These are phyloP conservation scores for Termitomyces sp. DNA, from an alignment of 768 basidiomycete species.

Conservation along the genomic window DNA sequence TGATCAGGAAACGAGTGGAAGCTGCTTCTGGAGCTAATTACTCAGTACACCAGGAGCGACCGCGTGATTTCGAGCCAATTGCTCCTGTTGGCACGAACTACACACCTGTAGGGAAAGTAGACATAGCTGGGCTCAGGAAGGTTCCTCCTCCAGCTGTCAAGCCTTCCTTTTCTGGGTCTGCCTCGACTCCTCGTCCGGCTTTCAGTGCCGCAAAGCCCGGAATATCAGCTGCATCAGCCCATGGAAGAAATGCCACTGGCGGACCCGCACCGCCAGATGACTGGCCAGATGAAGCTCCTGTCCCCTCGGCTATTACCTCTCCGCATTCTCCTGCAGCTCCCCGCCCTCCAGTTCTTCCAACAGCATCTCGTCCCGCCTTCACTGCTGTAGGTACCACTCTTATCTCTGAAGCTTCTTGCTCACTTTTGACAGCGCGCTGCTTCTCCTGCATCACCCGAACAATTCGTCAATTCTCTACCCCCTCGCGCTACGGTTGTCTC, in stretches of 20 bases:
- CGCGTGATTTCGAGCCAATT: slow-evolving; percentile 73
- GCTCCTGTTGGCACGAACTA: slow-evolving; percentile 76
- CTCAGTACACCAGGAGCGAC: slow-evolving; percentile 72
- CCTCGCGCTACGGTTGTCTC: slow-evolving; percentile 32
- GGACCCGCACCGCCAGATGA: slow-evolving; percentile 47
- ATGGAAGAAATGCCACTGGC: slow-evolving; percentile 30
- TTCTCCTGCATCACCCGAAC: slow-evolving; percentile 10
- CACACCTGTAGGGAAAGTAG: slow-evolving; percentile 68
- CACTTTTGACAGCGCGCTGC: slow-evolving; percentile 10
- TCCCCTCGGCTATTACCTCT: slow-evolving; percentile 30
- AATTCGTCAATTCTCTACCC: slow-evolving; percentile 11
- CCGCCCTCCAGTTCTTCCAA: slow-evolving; percentile 43
- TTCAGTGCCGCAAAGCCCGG: slow-evolving; percentile 35
- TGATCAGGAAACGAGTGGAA: slow-evolving; percentile 85
- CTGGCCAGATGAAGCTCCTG: slow-evolving; percentile 51
- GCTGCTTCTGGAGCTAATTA: slow-evolving; percentile 90
- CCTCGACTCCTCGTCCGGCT: slow-evolving; percentile 41
- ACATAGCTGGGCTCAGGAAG: slow-evolving; percentile 57
- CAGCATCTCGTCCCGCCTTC: slow-evolving; percentile 35
- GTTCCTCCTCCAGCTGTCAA: slow-evolving; percentile 29
- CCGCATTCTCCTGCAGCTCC: slow-evolving; percentile 38
- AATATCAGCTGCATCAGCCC: slow-evolving; percentile 37
- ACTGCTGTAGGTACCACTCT: slow-evolving; percentile 23
- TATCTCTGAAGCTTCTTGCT: not conserved
- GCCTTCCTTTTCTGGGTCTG: slow-evolving; percentile 35